Conservation (phyloP, 1,139 yeast genomes). For the Zygosaccharomyces sapae region DNA sequence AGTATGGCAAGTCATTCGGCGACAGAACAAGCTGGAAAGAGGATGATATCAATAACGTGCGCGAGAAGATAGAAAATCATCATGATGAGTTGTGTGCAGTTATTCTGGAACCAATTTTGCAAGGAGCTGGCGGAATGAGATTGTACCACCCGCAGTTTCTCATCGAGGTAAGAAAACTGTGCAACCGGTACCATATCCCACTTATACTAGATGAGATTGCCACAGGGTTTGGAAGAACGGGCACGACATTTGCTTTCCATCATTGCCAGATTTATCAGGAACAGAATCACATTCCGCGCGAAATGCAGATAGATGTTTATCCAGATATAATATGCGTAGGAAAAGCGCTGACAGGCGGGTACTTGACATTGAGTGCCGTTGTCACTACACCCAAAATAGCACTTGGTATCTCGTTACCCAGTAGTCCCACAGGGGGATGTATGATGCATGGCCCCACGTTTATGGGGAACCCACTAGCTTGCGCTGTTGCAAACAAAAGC, state of each 20-base stretch:
- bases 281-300: constrained; percentile 9
- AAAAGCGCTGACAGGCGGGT: constrained; percentile 36
- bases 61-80: constrained; percentile 26
- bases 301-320: constrained; percentile 25
- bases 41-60: constrained; percentile 29
- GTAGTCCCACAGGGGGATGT: constrained; percentile 21
- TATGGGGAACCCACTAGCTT: constrained; percentile 39
- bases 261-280: constrained; percentile 23
- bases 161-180: constrained; percentile 33
- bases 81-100: constrained; percentile 36
- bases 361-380: constrained; percentile 35
- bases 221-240: constrained; percentile 39
- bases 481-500: constrained; percentile 36
- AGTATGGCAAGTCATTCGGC: constrained; percentile 10
- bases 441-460: constrained; percentile 40
- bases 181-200: constrained; percentile 33
- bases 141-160: constrained; percentile 35
- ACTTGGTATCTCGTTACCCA: constrained; percentile 14
- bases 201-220: constrained; percentile 38
- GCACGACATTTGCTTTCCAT: constrained; percentile 35
- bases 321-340: constrained; percentile 37
- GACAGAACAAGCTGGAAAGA: constrained; percentile 14
- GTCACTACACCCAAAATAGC: constrained; percentile 27
- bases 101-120: constrained; percentile 38
- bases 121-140: constrained; percentile 41